Evolutionary conservation across 2,329 filamentous ascomycete species (phyloP).

Genomic region (Chrysoporthe austroafricana): DNA sequence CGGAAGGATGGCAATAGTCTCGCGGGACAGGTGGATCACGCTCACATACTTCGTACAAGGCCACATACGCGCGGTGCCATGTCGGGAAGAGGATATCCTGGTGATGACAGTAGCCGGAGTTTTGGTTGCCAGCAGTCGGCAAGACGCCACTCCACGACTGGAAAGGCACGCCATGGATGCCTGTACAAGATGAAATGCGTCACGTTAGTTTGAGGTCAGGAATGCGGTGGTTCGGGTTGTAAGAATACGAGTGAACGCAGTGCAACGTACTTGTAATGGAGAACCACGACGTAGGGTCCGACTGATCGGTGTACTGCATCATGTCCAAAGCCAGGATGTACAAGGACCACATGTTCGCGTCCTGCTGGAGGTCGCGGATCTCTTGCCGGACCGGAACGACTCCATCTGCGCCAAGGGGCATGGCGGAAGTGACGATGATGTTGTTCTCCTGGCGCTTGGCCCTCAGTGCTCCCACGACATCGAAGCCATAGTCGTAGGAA

Average conservation of each 20-base stretch:
- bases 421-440: conserved; percentile 48
- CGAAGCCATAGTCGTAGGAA: conserved; percentile 58
- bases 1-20: neutral
- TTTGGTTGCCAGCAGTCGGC: conserved; percentile 53
- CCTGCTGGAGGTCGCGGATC: conserved; percentile 66
- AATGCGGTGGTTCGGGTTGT: conserved; percentile 10
- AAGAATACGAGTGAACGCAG: conserved; percentile 9
- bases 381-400: conserved; percentile 61
- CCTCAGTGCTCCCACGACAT: conserved; percentile 41
- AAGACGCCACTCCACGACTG: conserved; percentile 57
- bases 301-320: conserved; percentile 70
- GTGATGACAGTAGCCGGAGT: conserved; percentile 77
- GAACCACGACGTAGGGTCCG: conserved; percentile 72
- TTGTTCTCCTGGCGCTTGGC: conserved; percentile 43
- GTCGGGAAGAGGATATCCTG: conserved; percentile 74
- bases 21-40: too few relatives aligned
- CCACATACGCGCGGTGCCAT: conserved; percentile 84
- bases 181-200: conserved; percentile 43
- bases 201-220: conserved; percentile 19
- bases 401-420: conserved; percentile 37
- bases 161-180: conserved; percentile 79
- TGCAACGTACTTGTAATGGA: conserved; percentile 68
- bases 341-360: conserved; percentile 73
- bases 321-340: conserved; percentile 76
- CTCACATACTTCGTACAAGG: conserved; percentile 56